These are phyloP conservation scores for Marasmius fiardii DNA, from an alignment of 1,284 basidiomycete species.

Conservation along the genomic window DNA sequence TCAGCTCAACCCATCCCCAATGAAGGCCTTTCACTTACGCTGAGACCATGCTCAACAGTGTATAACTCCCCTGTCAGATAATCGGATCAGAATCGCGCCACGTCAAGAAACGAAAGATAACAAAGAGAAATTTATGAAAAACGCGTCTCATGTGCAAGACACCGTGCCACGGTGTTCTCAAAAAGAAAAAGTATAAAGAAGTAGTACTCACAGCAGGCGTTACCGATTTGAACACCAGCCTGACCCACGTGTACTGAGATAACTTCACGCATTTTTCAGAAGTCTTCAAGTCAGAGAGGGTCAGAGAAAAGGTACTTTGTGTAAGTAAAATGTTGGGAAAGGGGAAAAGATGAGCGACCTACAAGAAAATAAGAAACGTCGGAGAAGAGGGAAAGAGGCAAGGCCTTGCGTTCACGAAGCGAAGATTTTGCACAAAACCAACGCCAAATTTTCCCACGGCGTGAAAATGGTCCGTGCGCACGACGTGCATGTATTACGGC, in stretches of 20 bases:
- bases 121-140: neutral
- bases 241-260: constrained; percentile 94
- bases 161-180: constrained; percentile 4
- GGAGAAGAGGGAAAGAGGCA: constrained; percentile 9
- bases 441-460: constrained; percentile 6
- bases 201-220: constrained; percentile 81
- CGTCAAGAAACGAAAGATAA: constrained; percentile 4
- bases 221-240: constrained; percentile 96
- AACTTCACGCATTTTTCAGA: constrained; percentile 75
- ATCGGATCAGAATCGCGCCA: constrained; percentile 21
- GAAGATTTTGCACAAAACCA: constrained; percentile 5
- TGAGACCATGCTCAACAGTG: constrained; percentile 97
- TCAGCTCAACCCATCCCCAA: constrained; percentile 7
- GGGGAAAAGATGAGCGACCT: neutral
- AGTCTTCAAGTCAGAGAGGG: neutral
- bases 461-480: constrained; percentile 10
- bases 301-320: neutral
- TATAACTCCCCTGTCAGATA: constrained; percentile 63
- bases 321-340: neutral
- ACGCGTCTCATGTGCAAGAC: constrained; percentile 24
- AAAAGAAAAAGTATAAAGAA: constrained; percentile 16
- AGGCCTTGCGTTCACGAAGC: neutral
- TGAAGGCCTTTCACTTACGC: constrained; percentile 51
- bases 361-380: constrained; percentile 6
- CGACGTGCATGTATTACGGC: no score